Percentiles rank a stretch among this genome's conserved stretches.
Evolutionary conservation across 1,284 basidiomycete species (phyloP).

Genomic region (Cerioporus squamosus): DNA sequence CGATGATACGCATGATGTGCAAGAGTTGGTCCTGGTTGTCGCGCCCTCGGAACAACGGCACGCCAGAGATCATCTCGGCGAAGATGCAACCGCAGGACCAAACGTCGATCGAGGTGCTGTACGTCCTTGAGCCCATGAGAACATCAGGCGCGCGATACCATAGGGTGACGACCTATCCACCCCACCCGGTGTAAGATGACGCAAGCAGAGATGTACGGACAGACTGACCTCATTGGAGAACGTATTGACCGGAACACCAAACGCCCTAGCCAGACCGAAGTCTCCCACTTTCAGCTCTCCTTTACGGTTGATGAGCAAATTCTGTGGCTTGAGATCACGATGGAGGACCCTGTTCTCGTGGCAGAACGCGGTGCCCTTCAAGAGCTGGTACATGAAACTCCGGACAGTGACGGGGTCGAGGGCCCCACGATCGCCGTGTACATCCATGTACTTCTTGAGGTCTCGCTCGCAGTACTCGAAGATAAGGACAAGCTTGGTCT

Average conservation of each 20-base stretch:
- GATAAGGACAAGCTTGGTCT: constrained; percentile 97
- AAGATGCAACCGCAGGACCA: constrained; percentile 99
- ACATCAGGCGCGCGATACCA: constrained; percentile 99
- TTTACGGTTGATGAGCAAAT: constrained; percentile 95
- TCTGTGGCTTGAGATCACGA: constrained; percentile 97
- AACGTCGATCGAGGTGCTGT: constrained; percentile 98
- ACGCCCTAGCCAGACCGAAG: constrained; percentile 93
- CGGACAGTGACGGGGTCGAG: constrained; percentile 93
- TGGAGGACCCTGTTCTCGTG: constrained; percentile 99
- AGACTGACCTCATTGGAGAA: constrained; percentile 88
- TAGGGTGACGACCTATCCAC: constrained; percentile 86
- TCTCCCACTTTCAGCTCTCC: constrained; percentile 98
- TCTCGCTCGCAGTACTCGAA: constrained; percentile 99
- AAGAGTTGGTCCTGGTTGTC: constrained; percentile 98
- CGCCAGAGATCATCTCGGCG: constrained; percentile 98
- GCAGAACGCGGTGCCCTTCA: constrained; percentile 98
- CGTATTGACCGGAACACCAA: constrained; percentile 95
- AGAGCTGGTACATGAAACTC: constrained; percentile 96
- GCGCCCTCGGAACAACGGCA: constrained; percentile 95
- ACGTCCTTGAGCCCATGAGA: constrained; percentile 94
- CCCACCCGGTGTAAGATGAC: not conserved
- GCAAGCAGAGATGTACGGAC: not conserved
- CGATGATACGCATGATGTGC: constrained; percentile 97
- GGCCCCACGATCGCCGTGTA: constrained; percentile 94
- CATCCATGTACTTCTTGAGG: constrained; percentile 99